Base-by-base conservation (phyloP, 768 basidiomycete species). In the Tylopilus intermedius region DNA sequence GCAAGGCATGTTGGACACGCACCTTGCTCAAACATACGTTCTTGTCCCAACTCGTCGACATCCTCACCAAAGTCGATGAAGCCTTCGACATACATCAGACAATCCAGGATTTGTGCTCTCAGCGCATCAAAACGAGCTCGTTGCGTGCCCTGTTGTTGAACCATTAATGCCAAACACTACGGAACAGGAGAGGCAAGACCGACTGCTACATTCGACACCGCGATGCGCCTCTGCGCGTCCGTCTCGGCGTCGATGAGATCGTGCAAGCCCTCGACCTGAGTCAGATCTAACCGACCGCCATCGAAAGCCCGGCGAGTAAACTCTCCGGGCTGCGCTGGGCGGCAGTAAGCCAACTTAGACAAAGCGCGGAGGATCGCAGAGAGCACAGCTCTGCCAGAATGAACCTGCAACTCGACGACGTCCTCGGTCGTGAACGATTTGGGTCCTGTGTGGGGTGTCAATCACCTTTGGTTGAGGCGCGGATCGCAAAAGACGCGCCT, bases 21-120 rank as follows among this genome's bases (percentile, higher is more conserved):
- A 88, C 92, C 89, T 72, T 79, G 74, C 9, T 84, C 84, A 58
- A 81, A 83, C 18, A 91, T 82, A 8, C 78, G 84, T n/a, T 87
- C 86, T 62, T 94, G 67, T 8, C 69, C 91, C 38, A 94, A 79
- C 33, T 90, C 88, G 62, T 94, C 93, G 13, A 71, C 63, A 27
- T 86, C 88, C 70, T 96, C 93, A 6, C 90, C 90, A 67, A 94
- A 96, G 67, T 95, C 93, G 49, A 96, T 94, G 18, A 94, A 71
- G 1, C 93, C 94, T 68, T 96, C 94, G 4, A 91, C 75, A 56
- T 83, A 78, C 10, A 93, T 83, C 21, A 92, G 78, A 46, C 85
- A 87, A 27, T 79, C 74, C 22, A 95, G 79, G 15, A 90, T 83
- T 11, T 81, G 77, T 7, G 68, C 67, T 49, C 93, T 74, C 45